Conservation (phyloP, 371 early-diverging fungal genomes). For the Fennellomyces sp. region DNA sequence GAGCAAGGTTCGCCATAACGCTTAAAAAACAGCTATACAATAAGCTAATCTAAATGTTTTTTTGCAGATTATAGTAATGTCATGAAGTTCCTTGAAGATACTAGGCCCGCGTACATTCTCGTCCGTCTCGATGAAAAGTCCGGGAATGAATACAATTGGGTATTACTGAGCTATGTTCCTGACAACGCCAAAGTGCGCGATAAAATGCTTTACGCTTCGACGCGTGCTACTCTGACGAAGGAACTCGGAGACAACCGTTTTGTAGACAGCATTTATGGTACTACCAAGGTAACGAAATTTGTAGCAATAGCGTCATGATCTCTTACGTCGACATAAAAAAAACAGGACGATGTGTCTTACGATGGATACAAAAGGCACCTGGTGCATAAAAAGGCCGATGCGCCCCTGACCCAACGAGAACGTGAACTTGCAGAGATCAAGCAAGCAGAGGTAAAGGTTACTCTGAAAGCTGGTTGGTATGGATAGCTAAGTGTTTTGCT, state of each 20-base stretch:
- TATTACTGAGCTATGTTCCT: slow-evolving; percentile 79
- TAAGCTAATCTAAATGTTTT: too few relatives aligned
- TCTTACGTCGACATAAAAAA: too few relatives aligned
- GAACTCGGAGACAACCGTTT: slow-evolving; percentile 81
- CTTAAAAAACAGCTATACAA: too few relatives aligned
- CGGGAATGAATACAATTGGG: slow-evolving; percentile 64
- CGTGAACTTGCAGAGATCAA: slow-evolving; percentile 72
- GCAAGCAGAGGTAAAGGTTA: slow-evolving; percentile 56
- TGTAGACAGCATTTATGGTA: slow-evolving; percentile 80
- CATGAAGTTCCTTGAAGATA: slow-evolving; percentile 49
- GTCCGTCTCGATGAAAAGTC: slow-evolving; percentile 64
- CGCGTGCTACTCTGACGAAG: slow-evolving; percentile 75
- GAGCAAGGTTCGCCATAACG: slow-evolving; percentile 68
- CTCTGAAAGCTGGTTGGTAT: background rate
- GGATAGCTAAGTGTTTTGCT: background rate
- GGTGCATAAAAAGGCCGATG: slow-evolving; percentile 69
- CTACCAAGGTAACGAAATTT: slow-evolving; percentile 50
- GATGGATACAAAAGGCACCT: slow-evolving; percentile 80
- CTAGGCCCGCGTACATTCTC: slow-evolving; percentile 70
- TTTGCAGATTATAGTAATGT: slow-evolving; percentile 58
- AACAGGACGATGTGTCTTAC: slow-evolving; percentile 62
- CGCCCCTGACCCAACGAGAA: slow-evolving; percentile 86
- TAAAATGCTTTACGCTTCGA: slow-evolving; percentile 90
- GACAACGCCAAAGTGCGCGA: slow-evolving; percentile 80
- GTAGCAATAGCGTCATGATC: too few relatives aligned